Conservation (phyloP, 176 grass and related monocot genomes). For the Tillandsia leiboldiana region DNA sequence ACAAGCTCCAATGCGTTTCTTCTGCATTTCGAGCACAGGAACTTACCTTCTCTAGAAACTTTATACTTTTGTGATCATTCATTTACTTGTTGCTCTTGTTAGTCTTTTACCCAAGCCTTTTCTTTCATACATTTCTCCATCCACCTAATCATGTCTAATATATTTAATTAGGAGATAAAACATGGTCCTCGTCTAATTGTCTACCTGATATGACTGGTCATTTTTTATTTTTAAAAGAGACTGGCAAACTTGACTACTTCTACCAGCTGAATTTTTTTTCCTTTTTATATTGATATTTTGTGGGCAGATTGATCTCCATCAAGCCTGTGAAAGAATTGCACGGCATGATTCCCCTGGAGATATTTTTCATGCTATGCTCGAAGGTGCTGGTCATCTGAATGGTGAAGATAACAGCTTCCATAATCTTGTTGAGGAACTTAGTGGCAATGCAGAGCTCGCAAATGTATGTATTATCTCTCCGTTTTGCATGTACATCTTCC, state of each 20-base stretch:
- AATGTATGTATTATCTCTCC: conserved; percentile 35
- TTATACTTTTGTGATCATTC: no score
- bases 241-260: background rate
- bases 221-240: background rate
- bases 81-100: no score
- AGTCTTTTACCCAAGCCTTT: no score
- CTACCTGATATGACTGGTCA: background rate
- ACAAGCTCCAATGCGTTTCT: no score
- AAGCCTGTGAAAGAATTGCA: conserved; percentile 52
- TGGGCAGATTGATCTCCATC: conserved; percentile 54
- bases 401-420: conserved; percentile 36
- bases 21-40: no score
- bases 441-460: conserved; percentile 42
- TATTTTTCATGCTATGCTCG: conserved; percentile 61
- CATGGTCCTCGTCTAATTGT: no score
- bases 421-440: conserved; percentile 46
- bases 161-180: no score
- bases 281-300: conserved; percentile 7
- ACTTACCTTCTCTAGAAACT: no score
- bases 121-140: no score
- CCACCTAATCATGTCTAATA: no score
- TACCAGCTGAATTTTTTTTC: background rate
- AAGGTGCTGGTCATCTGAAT: conserved; percentile 34
- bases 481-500: background rate
- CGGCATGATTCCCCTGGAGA: conserved; percentile 40